Evolutionary conservation across 495 filamentous ascomycete species (phyloP), one percentile per base, ranked within the genome.

Genomic region (Glonium stellatum): DNA sequence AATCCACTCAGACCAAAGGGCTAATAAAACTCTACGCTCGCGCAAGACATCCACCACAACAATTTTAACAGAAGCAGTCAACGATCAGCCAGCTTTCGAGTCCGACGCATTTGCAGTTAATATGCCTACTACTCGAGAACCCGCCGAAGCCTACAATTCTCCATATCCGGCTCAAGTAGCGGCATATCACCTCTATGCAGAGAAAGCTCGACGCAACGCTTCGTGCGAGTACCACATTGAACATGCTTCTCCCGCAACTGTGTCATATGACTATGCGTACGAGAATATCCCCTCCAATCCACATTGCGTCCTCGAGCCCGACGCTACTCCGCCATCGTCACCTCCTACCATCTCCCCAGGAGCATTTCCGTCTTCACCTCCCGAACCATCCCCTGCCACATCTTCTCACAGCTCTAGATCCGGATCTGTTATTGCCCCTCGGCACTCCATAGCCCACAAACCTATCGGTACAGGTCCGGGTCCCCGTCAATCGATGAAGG

Each of bases 41-140:
- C 36, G 60, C 44, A 67, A 63, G 27, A 63, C 53, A 2, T 39
- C 37, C n/a, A 12, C 59, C 10, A 57, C 56, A 1, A 67, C 57
- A 8, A 67, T 67, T 22, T n/a, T 27, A 19, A 67, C 64, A n/a
- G 57, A 67, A 22, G 57, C 56, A 2, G 57, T 51, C 2, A 47
- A 54, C 5, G 57, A 57, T 1, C 60, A 67, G 21, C 60, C 60
- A 1, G 56, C 56, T n/a, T 67, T 67, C 49, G 60, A 67, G 27
- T 63, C 60, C 31, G 64, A 67, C 46, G 55, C 55, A 3, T 67
- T 67, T 35, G 64, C 64, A 15, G 37, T 67, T 13, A 50, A 57
- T 0, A 67, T 60, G 64, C 64, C 64, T 5, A 60, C 60, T 1
- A 67, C 64, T 4, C 41, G 64, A 13, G 64, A 67, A 41, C 64